Evolutionary conservation across 2,329 filamentous ascomycete species (phyloP).

Genomic region (Colletotrichum scovillei): DNA sequence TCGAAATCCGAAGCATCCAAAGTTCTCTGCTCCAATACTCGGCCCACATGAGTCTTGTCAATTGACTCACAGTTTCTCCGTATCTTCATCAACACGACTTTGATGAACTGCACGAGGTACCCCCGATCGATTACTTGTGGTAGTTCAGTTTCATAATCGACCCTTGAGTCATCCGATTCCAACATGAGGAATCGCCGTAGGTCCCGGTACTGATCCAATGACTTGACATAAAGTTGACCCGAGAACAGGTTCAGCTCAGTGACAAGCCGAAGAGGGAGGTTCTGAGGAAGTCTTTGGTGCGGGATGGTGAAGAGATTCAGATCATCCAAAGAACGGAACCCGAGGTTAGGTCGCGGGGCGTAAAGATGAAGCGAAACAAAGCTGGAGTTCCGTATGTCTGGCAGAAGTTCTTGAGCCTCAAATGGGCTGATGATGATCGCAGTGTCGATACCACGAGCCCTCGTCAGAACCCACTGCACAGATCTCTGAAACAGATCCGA

Average conservation of each 20-base stretch:
- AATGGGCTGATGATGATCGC: slow-evolving; percentile 67
- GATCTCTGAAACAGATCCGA: slow-evolving; percentile 62
- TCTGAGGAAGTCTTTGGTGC: rapidly evolving
- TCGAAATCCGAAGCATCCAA: neutral
- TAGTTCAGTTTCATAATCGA: no score
- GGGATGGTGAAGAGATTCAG: slow-evolving; percentile 58
- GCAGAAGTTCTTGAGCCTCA: slow-evolving; percentile 66
- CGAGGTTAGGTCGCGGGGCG: slow-evolving; percentile 54
- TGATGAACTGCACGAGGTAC: slow-evolving; percentile 45
- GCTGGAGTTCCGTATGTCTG: slow-evolving; percentile 47
- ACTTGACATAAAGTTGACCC: slow-evolving; percentile 72
- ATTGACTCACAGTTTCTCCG: slow-evolving; percentile 51
- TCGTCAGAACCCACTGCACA: slow-evolving; percentile 66
- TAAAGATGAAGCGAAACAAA: slow-evolving; percentile 62
- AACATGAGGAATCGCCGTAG: neutral
- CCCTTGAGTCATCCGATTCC: neutral
- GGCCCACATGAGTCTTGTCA: slow-evolving; percentile 50
- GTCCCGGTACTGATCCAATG: slow-evolving; percentile 62
- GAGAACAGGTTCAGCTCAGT: slow-evolving; percentile 72
- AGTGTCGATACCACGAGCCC: neutral
- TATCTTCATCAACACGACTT: slow-evolving; percentile 48
- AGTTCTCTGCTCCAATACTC: neutral
- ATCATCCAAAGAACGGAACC: slow-evolving; percentile 53
- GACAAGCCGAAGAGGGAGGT: neutral
- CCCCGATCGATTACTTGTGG: neutral